Evolutionary conservation across 441 rosid species (phyloP), one percentile per base, ranked within the genome.

Genomic region (Croton laevigatus): DNA sequence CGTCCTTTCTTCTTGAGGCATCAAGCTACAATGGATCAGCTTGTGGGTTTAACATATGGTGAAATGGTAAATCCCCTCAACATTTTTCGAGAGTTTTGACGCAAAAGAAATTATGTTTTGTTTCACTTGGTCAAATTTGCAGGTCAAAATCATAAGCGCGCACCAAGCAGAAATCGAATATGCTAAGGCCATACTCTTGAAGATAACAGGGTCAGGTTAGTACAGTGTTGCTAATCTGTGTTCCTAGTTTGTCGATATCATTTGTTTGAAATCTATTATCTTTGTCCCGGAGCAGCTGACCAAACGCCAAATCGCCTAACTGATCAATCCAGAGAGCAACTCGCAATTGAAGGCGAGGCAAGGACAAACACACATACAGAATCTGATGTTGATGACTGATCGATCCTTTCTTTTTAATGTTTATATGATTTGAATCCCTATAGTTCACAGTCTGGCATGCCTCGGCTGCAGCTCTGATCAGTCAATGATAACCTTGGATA

Each of bases 1-100:
- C 88, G 96, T 68, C 92, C 91, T 34, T 82, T 89, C 69, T 55
- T 89, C 54, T 71, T 84, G 79, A 85, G 81, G 78, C 96, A 83
- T 79, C 93, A 76, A 76, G 86, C 82, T 65, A 84, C 79, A 76
- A 77, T 84, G 46, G 91, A 87, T 77, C 73, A 73, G 34, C 51
- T 84, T 40, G 70, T 83, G 80, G 89, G 78, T 54, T 68, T 62
- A 36, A 53, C 84, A 6, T 79, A 86, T 66, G 66, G 76, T 44
- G 84, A 85, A 80, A 65, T 84, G 86, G 95, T 89, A 85, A 48
- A 52, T 38, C 11, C 61, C 38, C 42, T n/a, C 14, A 62, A 32
- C 42, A 22, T 6, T 63, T 32, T 6, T 10, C n/a, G 40, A 22
- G 11, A 12, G 6, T 22, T 17, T 5, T 34, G 8, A 17, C 19